Conservation (phyloP, 805 yeast genomes). For the Ogataea angusta region DNA sequence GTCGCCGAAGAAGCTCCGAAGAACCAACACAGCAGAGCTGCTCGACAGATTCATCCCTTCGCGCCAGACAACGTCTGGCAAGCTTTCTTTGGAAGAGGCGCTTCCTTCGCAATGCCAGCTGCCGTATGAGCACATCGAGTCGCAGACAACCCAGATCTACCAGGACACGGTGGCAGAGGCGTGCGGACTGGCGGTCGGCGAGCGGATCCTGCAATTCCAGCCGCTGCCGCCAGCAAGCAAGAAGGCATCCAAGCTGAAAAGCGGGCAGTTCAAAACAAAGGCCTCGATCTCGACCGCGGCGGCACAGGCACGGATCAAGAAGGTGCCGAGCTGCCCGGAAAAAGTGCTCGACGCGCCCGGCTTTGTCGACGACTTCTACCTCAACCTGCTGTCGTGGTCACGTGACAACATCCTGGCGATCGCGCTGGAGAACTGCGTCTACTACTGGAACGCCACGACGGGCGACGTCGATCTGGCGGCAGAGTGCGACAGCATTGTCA, state of each 20-base stretch:
- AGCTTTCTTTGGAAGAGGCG: constrained; percentile 31
- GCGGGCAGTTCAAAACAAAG: constrained; percentile 21
- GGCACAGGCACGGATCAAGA: constrained; percentile 68
- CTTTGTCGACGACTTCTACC: constrained; percentile 84
- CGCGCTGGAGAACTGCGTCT: constrained; percentile 79
- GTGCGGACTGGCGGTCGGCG: constrained; percentile 82
- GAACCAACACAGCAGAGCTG: constrained; percentile 36
- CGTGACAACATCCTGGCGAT: constrained; percentile 76
- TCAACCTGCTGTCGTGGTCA: constrained; percentile 88
- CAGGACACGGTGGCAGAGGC: constrained; percentile 89
- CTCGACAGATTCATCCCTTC: constrained; percentile 62
- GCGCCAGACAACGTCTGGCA: constrained; percentile 47
- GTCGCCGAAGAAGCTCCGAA: constrained; percentile 28
- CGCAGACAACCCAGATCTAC: constrained; percentile 55
- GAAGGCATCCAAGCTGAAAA: constrained; percentile 16
- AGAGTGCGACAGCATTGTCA: constrained; percentile 54
- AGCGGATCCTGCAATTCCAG: constrained; percentile 79
- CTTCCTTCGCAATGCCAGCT: constrained; percentile 30
- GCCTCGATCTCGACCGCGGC: constrained; percentile 37
- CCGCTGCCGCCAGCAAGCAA: constrained; percentile 74
- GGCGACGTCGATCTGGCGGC: constrained; percentile 70
- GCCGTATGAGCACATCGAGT: constrained; percentile 53
- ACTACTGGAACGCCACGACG: constrained; percentile 86
- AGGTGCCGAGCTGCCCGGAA: constrained; percentile 84
- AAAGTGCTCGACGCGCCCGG: constrained; percentile 97